phyloP scores from a whole-genome alignment of 1,284 basidiomycete genomes.

The Abortiporus biennis region DNA sequence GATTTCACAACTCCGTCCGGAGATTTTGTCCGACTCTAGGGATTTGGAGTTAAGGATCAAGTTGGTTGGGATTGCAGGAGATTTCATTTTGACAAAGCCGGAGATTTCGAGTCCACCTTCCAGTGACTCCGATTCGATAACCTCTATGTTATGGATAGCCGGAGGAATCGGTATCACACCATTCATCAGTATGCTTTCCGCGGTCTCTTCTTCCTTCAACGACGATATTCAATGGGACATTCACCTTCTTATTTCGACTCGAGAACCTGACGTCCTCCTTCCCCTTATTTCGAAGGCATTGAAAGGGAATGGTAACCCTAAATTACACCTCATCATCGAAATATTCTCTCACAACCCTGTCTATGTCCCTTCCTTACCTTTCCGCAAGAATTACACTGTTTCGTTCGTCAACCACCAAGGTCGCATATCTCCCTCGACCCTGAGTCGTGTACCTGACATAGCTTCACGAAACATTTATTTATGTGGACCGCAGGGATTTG shows the following conservation, averaged over 20 bases:
- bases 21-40: slow-evolving; percentile 31
- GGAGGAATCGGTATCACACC: slow-evolving; percentile 58
- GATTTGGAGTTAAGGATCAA: slow-evolving; percentile 23
- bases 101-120: not conserved
- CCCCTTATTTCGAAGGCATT: slow-evolving; percentile 28
- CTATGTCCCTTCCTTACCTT: not conserved
- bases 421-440: not conserved
- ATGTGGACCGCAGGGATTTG: slow-evolving; percentile 5
- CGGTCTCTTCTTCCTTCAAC: slow-evolving; percentile 16
- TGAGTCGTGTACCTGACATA: not conserved
- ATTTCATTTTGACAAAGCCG: slow-evolving; percentile 25
- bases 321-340: slow-evolving; percentile 4
- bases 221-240: slow-evolving; percentile 28
- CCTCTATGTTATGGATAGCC: slow-evolving; percentile 41
- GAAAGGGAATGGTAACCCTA: not conserved
- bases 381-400: not conserved
- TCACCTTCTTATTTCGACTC: slow-evolving; percentile 38
- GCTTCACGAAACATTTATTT: not conserved
- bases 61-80: slow-evolving; percentile 32
- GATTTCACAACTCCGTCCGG: slow-evolving; percentile 29
- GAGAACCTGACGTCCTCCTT: slow-evolving; percentile 42
- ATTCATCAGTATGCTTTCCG: slow-evolving; percentile 44
- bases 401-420: not conserved
- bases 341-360: slow-evolving; percentile 2
- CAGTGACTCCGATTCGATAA: no score